A percentile compares a stretch with the other conserved stretches of the same genome.
Evolutionary conservation across 768 basidiomycete genomes (phyloP).

Genomic region (Cubamyces sp.): DNA sequence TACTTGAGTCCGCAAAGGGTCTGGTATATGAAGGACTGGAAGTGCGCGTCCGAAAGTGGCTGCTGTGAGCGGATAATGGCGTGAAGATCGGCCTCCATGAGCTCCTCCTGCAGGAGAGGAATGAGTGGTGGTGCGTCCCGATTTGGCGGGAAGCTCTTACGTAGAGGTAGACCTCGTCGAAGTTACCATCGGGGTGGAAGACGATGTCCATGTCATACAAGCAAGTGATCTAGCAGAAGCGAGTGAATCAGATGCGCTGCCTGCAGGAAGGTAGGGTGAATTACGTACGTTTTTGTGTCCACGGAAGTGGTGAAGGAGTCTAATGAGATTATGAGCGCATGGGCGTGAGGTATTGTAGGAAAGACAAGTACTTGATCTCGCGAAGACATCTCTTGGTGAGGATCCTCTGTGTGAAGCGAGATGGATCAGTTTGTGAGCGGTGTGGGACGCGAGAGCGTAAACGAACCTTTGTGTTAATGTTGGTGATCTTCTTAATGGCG

Average conservation of each 20-base stretch:
- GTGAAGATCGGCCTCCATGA: slow-evolving; percentile 99
- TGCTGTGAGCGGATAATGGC: slow-evolving; percentile 93
- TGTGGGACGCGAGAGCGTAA: background rate
- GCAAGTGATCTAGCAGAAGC: slow-evolving; percentile 78
- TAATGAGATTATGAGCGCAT: slow-evolving; percentile 37
- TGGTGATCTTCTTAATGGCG: slow-evolving; percentile 96
- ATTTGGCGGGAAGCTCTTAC: slow-evolving; percentile 43
- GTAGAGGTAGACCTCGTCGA: slow-evolving; percentile 95
- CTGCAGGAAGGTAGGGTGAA: background rate
- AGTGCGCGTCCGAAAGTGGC: slow-evolving; percentile 87
- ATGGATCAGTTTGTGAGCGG: background rate
- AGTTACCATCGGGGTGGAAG: slow-evolving; percentile 87
- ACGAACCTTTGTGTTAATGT: slow-evolving; percentile 84
- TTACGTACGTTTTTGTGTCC: slow-evolving; percentile 94
- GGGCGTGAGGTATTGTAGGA: background rate
- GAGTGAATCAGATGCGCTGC: background rate
- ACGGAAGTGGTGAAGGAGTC: slow-evolving; percentile 94
- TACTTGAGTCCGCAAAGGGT: slow-evolving; percentile 98
- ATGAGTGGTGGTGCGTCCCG: background rate
- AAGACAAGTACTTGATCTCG: slow-evolving; percentile 77
- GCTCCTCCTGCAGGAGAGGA: slow-evolving; percentile 73
- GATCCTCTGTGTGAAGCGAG: slow-evolving; percentile 63
- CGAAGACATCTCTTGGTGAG: slow-evolving; percentile 95
- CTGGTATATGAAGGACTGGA: slow-evolving; percentile 97
- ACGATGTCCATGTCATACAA: slow-evolving; percentile 99